These are phyloP conservation scores for Trichoderma gracile DNA, from an alignment of 2,329 filamentous ascomycete species.

Conservation along the genomic window DNA sequence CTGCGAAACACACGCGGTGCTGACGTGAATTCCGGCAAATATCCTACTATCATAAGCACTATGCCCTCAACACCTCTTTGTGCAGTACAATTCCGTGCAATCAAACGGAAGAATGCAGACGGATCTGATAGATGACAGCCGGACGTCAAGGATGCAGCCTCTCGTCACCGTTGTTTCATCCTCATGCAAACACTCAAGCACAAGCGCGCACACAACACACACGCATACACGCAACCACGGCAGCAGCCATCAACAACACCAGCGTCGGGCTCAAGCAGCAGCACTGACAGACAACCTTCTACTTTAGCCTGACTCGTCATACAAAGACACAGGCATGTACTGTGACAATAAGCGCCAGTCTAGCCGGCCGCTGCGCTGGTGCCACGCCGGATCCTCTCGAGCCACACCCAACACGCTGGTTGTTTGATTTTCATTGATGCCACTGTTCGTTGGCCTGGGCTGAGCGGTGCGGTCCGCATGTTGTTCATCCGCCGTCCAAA, in stretches of 20 bases:
- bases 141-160: constrained; percentile 3
- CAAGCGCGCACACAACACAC: background rate
- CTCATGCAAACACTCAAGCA: constrained; percentile 1
- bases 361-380: background rate
- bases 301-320: background rate
- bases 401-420: background rate
- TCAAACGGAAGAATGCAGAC: no score
- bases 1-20: background rate
- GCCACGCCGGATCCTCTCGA: constrained; percentile 2
- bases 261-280: no score
- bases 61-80: background rate
- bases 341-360: constrained; percentile 1
- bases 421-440: background rate
- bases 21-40: background rate
- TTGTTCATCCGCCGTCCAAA: constrained; percentile 21
- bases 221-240: background rate
- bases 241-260: background rate
- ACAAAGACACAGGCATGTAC: no score
- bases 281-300: background rate
- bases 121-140: constrained; percentile 14
- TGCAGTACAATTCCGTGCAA: no score
- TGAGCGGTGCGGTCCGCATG: constrained; percentile 26
- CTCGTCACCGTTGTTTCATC: background rate
- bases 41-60: background rate
- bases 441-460: constrained; percentile 9